Conservation (phyloP, 176 grass and related monocot genomes). For the Tuctoria greenei region DNA sequence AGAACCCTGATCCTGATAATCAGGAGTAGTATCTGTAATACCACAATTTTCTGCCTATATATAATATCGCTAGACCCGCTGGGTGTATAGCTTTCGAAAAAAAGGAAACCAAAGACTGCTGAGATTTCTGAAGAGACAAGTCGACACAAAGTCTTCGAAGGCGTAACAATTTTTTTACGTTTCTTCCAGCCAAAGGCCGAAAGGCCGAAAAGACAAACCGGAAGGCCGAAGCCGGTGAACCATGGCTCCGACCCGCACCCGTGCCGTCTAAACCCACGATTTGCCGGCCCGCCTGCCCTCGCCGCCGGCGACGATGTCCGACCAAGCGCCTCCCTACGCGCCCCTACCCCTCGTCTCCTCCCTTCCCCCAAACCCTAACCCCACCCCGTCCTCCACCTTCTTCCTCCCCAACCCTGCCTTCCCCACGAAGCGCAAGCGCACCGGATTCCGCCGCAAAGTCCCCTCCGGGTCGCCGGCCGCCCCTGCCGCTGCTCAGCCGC, state of each 20-base stretch:
- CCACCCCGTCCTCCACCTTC: not conserved
- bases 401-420: constrained; percentile 44
- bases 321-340: constrained; percentile 44
- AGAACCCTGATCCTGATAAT: too few species aligned
- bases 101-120: too few species aligned
- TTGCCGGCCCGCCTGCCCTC: constrained; percentile 4
- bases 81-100: too few species aligned
- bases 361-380: constrained; percentile 42
- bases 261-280: constrained; percentile 25
- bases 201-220: not conserved
- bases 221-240: not conserved
- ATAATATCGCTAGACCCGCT: too few species aligned
- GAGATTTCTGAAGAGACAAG: not conserved
- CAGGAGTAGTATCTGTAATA: too few species aligned
- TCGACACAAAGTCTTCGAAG: not conserved
- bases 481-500: constrained; percentile 2
- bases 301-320: constrained; percentile 49
- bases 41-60: too few species aligned
- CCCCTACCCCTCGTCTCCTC: constrained; percentile 38
- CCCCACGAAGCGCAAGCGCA: constrained; percentile 87
- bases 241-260: constrained; percentile 1
- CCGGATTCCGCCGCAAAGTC: constrained; percentile 86
- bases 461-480: constrained; percentile 36
- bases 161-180: constrained; percentile 5
- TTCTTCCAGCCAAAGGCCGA: not conserved